phyloP scores from a whole-genome alignment of 257 asterid genomes.

The Nicotiana sylvestris region DNA sequence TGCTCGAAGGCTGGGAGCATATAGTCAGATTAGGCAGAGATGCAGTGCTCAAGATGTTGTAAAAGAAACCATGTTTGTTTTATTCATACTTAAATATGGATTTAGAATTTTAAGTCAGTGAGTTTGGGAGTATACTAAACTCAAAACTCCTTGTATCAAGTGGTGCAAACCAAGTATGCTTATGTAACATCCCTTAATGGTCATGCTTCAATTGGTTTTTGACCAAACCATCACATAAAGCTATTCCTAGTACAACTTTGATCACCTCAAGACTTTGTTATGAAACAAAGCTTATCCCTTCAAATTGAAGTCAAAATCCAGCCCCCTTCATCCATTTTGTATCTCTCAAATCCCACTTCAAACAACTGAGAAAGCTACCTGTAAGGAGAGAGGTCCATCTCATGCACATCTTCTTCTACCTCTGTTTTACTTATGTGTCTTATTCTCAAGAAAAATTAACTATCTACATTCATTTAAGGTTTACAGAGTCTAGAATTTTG shows the following conservation, averaged over 20 bases:
- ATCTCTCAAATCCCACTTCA: not conserved
- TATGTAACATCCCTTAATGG: not conserved
- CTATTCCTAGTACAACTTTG: not conserved
- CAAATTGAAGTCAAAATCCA: not conserved
- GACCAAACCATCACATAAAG: not conserved
- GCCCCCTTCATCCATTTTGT: not conserved
- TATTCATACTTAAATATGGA: not conserved
- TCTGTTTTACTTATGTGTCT: not conserved
- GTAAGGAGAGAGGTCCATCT: not conserved
- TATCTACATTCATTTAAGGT: conserved; percentile 42
- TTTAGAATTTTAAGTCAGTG: no score
- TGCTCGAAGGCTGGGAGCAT: no score
- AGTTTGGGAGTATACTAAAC: not conserved
- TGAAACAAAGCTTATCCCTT: not conserved
- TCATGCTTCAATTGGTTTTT: not conserved
- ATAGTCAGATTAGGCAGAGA: no score
- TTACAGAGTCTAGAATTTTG: not conserved
- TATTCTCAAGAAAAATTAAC: not conserved
- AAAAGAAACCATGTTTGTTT: not conserved
- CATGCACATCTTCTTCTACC: not conserved
- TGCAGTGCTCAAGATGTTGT: not conserved
- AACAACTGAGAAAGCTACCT: not conserved
- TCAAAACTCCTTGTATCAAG: not conserved
- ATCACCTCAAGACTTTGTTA: not conserved
- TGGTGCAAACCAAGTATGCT: not conserved